Conservation (phyloP, 257 asterid genomes). For the Plantago ovata region DNA sequence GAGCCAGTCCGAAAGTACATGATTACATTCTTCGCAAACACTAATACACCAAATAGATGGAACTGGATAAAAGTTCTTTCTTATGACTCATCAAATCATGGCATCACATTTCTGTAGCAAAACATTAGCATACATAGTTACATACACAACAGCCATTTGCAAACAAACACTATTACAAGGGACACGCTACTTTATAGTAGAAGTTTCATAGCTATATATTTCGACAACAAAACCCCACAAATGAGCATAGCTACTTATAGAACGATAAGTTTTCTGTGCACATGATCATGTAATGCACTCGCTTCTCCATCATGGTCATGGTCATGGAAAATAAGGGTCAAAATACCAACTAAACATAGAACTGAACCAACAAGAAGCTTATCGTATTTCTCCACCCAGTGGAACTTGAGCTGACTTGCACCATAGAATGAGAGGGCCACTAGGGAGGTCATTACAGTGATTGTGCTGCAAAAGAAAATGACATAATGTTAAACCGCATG, state of each 20-base stretch:
- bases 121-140: no score
- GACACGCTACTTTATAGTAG: no score
- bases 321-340: slow-evolving; percentile 87
- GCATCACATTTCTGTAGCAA: background rate
- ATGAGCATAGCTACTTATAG: slow-evolving; percentile 20
- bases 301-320: slow-evolving; percentile 55
- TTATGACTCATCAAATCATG: background rate
- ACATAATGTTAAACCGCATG: background rate
- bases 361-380: slow-evolving; percentile 96
- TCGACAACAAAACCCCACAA: background rate
- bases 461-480: slow-evolving; percentile 55
- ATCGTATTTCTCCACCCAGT: slow-evolving; percentile 95
- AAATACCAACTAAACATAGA: slow-evolving; percentile 76
- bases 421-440: slow-evolving; percentile 98
- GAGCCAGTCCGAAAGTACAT: no score
- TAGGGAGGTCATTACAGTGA: slow-evolving; percentile 88
- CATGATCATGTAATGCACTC: slow-evolving; percentile 34
- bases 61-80: background rate
- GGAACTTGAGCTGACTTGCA: slow-evolving; percentile 97
- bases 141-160: background rate
- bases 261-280: slow-evolving; percentile 60
- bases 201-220: background rate
- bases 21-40: no score
- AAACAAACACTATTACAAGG: background rate
- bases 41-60: no score